phyloP scores from a whole-genome alignment of 139 green algal species.

The Micractinium sp. region DNA sequence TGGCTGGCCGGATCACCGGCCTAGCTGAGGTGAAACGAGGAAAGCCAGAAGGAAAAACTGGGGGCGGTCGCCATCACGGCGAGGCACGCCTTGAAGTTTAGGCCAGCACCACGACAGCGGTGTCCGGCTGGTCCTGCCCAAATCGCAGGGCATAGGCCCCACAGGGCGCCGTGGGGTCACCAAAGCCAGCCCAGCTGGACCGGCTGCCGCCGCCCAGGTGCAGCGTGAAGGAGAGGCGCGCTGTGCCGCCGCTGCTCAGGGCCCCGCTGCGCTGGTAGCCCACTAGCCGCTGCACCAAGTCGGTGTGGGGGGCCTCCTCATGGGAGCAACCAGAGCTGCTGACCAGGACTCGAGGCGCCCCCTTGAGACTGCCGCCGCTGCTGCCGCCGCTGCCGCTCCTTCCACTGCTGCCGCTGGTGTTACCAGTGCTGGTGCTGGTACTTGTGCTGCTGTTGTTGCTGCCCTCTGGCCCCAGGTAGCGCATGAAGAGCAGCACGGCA shows the following conservation, averaged over 20 bases:
- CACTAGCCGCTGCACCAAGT: conserved; percentile 11
- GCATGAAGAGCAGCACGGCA: conserved; percentile 8
- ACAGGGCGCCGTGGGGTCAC: not conserved
- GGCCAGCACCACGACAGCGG: not conserved
- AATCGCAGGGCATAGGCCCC: conserved; percentile 6
- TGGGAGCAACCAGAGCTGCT: not conserved
- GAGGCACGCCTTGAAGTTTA: no score
- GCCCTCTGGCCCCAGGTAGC: not conserved
- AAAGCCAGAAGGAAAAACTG: no score
- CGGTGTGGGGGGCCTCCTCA: no score
- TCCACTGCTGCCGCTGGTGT: not conserved
- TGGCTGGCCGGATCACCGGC: no score
- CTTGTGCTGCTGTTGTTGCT: not conserved
- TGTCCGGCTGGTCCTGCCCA: not conserved
- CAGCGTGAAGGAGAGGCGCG: not conserved
- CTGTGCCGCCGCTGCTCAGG: not conserved
- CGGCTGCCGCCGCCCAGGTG: not conserved
- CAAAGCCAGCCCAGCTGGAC: conserved; percentile 4
- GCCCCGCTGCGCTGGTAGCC: not conserved
- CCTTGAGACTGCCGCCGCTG: no score
- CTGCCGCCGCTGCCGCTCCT: no score
- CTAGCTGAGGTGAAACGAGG: no score
- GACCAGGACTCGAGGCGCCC: not conserved
- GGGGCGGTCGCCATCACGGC: no score
- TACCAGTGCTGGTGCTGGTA: not conserved